Conservation (phyloP, 1,284 basidiomycete species). For the Sporisorium reilianum region DNA sequence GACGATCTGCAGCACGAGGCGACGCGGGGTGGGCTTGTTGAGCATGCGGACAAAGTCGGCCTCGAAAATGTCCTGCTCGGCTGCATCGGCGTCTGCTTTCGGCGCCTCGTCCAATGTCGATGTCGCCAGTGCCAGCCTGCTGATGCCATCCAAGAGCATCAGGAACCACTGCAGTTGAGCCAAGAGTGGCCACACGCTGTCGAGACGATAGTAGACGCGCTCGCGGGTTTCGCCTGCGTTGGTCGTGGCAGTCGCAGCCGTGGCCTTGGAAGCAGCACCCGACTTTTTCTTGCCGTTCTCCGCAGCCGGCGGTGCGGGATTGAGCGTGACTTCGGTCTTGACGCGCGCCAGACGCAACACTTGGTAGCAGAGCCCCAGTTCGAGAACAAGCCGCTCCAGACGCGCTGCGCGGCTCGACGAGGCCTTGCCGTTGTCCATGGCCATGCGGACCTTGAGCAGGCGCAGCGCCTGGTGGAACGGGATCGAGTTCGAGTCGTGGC, state of each 20-base stretch:
- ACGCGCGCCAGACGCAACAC: conserved; percentile 32
- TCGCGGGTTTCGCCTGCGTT: conserved; percentile 10
- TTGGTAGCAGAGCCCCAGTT: conserved; percentile 36
- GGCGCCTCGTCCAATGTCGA: conserved; percentile 1
- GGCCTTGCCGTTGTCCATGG: conserved; percentile 5
- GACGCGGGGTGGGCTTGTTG: conserved; percentile 38
- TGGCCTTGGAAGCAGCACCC: conserved; percentile 12
- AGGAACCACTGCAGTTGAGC: conserved; percentile 50
- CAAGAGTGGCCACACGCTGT: conserved; percentile 44
- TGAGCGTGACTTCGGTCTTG: conserved; percentile 16
- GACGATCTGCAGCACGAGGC: conserved; percentile 28
- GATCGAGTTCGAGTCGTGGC: conserved; percentile 39
- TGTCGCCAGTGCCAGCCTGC: conserved; percentile 25
- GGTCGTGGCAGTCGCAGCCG: neutral
- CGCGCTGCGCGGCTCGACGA: neutral
- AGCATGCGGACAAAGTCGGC: conserved; percentile 35
- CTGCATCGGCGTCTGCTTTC: neutral
- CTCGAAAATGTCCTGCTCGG: conserved; percentile 8
- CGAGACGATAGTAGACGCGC: conserved; percentile 45
- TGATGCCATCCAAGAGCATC: conserved; percentile 32
- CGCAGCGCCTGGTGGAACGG: conserved; percentile 39
- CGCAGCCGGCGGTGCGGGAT: conserved; percentile 4
- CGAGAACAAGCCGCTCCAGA: conserved; percentile 28
- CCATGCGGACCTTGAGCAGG: conserved; percentile 47
- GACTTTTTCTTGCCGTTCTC: conserved; percentile 33